phyloP scores from a whole-genome alignment of 148 eudicot species.

The Simmondsia chinensis region DNA sequence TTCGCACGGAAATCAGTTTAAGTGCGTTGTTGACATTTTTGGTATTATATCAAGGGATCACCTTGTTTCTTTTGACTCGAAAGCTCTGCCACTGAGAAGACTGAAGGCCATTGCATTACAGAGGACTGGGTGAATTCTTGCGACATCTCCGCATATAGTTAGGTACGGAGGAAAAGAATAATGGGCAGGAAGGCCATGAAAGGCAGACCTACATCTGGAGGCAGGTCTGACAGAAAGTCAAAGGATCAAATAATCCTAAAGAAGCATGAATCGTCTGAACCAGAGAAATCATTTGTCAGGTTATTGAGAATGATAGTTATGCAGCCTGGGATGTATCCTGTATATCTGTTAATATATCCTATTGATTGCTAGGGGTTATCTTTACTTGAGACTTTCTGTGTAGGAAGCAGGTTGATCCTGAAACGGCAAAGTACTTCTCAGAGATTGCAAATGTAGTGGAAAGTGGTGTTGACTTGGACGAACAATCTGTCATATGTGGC shows the following conservation, averaged over 20 bases:
- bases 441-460: conserved; percentile 74
- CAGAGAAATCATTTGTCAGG: conserved; percentile 59
- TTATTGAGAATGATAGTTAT: conserved; percentile 5
- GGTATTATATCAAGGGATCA: too few species aligned
- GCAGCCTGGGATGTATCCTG: neutral
- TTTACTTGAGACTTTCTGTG: neutral
- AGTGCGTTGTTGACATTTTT: too few species aligned
- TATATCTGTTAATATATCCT: neutral
- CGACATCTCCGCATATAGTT: conserved; percentile 21
- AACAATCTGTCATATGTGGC: conserved; percentile 58
- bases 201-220: conserved; percentile 19
- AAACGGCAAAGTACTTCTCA: conserved; percentile 61
- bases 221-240: conserved; percentile 6
- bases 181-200: conserved; percentile 51
- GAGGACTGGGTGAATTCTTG: conserved; percentile 17
- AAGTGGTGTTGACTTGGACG: conserved; percentile 60
- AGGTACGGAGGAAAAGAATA: conserved; percentile 12
- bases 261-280: conserved; percentile 14
- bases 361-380: neutral
- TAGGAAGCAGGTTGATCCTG: conserved; percentile 88
- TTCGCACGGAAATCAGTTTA: too few species aligned
- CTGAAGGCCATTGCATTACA: conserved; percentile 10
- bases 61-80: conserved; percentile 47
- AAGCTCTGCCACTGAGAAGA: conserved; percentile 40
- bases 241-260: conserved; percentile 23